These are phyloP conservation scores for Ceratocystis colombiana DNA, from an alignment of 2,329 filamentous ascomycete species.

Conservation along the genomic window DNA sequence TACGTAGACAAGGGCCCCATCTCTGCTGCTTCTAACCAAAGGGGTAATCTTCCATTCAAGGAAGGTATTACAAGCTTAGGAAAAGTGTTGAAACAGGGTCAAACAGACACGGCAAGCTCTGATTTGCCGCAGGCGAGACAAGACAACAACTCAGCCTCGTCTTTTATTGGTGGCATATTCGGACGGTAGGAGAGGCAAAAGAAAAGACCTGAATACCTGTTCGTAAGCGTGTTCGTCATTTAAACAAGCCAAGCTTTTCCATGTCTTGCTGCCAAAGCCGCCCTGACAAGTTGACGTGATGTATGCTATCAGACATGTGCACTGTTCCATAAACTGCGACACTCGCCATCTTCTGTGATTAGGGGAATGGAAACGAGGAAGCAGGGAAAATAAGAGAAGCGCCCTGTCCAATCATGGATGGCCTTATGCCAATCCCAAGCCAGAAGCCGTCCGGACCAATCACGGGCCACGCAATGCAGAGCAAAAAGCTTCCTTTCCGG, in stretches of 20 bases:
- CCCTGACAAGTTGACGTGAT: not conserved
- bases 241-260: not conserved
- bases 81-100: not conserved
- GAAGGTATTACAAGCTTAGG: not conserved
- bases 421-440: not conserved
- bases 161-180: not conserved
- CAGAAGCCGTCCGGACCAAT: not conserved
- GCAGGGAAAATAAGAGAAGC: not conserved
- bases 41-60: not conserved
- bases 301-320: not conserved
- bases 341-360: not conserved
- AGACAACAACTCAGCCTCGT: not conserved
- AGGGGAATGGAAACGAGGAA: not conserved
- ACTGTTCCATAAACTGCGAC: not conserved
- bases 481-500: not conserved
- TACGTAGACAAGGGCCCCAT: not conserved
- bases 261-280: not conserved
- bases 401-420: not conserved
- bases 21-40: not conserved
- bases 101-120: not conserved
- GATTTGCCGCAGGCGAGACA: not conserved
- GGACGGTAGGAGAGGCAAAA: not conserved
- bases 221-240: not conserved
- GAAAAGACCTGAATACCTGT: not conserved
- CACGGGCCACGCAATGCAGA: not conserved